Evolutionary conservation across 208 protist species (phyloP).

Genomic region (Novymonas esmeraldas): DNA sequence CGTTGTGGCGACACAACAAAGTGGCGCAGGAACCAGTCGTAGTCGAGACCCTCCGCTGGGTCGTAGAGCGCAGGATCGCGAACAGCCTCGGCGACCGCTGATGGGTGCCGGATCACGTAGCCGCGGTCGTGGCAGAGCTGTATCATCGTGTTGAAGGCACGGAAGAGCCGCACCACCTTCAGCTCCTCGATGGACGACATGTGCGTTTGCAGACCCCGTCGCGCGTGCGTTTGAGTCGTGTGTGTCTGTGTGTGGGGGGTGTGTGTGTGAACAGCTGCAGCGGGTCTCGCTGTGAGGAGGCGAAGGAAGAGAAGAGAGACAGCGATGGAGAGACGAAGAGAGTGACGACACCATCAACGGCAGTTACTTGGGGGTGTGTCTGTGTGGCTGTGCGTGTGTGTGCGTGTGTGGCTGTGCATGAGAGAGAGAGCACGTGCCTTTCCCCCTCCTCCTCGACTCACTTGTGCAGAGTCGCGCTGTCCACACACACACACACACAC

Average conservation of each 20-base stretch:
- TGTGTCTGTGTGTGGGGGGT: slow-evolving; percentile 14
- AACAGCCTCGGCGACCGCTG: slow-evolving; percentile 61
- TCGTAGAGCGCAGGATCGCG: slow-evolving; percentile 39
- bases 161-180: slow-evolving; percentile 73
- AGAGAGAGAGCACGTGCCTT: no score
- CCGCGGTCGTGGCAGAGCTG: slow-evolving; percentile 80
- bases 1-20: slow-evolving; percentile 52
- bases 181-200: slow-evolving; percentile 84
- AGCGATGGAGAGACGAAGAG: no score
- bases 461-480: no score
- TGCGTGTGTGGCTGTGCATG: no score
- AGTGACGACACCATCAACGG: no score
- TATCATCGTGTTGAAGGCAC: slow-evolving; percentile 80
- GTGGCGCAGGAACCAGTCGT: slow-evolving; percentile 74
- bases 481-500: no score
- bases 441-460: no score
- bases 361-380: background rate
- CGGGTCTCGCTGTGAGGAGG: no score
- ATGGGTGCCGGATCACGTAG: slow-evolving; percentile 78
- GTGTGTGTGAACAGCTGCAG: no score
- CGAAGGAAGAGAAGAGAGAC: no score
- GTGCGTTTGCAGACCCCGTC: no score
- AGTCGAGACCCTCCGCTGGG: slow-evolving; percentile 50
- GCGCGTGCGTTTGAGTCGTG: slow-evolving; percentile 10
- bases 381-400: no score